Evolutionary conservation across 78 protist genomes (phyloP).

Genomic region (Dictyostelium capitatum): DNA sequence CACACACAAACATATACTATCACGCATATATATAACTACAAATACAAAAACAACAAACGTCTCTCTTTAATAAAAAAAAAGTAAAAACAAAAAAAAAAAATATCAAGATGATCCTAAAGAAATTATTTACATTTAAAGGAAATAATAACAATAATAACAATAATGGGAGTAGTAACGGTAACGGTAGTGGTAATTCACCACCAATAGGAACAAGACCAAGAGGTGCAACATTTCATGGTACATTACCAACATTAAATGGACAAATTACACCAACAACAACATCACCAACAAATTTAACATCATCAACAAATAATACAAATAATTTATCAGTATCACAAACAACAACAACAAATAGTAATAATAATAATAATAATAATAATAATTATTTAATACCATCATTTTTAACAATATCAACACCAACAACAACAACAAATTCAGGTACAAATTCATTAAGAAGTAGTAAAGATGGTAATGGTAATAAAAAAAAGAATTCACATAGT

Average conservation of each 20-base stretch:
- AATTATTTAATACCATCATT: neutral
- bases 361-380: neutral
- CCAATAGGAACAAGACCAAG: neutral
- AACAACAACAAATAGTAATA: neutral
- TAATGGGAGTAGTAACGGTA: neutral
- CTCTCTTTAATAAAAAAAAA: neutral
- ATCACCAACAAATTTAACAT: neutral
- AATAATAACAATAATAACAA: no score
- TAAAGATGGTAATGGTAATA: neutral
- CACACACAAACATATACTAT: no score
- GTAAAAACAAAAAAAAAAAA: neutral
- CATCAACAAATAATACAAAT: neutral
- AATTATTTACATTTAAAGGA: neutral
- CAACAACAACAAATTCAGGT: neutral
- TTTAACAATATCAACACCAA: neutral
- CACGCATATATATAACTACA: neutral
- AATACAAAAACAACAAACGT: neutral
- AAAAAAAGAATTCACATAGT: neutral
- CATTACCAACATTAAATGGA: neutral
- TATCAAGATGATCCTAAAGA: neutral
- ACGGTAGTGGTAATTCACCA: neutral
- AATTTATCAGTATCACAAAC: neutral
- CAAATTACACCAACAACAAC: neutral
- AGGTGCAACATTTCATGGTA: slow-evolving; percentile 1
- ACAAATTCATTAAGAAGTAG: neutral